Percentiles rank a stretch among this genome's conserved stretches.
These are phyloP conservation scores for Sarocladiaceae sp. DNA, from an alignment of 2,329 filamentous ascomycete genomes.

Conservation along the genomic window DNA sequence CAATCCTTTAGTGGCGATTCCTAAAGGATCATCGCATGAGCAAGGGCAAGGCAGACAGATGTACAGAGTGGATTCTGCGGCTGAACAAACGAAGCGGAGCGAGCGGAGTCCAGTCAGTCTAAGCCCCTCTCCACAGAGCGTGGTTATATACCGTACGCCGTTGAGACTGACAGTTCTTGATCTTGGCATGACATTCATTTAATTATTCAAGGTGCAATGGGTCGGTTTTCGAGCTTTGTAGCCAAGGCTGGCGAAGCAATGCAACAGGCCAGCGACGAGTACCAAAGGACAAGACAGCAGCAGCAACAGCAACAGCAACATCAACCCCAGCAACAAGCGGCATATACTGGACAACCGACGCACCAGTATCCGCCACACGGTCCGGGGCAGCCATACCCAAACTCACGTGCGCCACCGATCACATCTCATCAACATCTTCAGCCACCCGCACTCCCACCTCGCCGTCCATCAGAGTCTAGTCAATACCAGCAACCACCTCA, in stretches of 20 bases:
- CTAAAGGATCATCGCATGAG: too few relatives aligned
- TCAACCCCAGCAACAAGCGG: neutral
- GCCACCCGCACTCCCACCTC: too few relatives aligned
- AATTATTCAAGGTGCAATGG: neutral
- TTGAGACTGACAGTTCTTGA: neutral
- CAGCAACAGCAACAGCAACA: neutral
- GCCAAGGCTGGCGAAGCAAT: neutral
- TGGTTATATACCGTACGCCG: neutral
- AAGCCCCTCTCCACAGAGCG: neutral
- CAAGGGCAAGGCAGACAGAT: too few relatives aligned
- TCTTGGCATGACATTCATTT: neutral
- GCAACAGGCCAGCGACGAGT: neutral
- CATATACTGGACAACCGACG: too few relatives aligned
- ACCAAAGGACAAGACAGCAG: neutral
- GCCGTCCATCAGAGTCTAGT: too few relatives aligned
- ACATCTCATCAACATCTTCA: too few relatives aligned
- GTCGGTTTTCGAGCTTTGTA: neutral
- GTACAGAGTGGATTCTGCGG: neutral
- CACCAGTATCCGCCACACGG: too few relatives aligned
- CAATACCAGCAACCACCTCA: too few relatives aligned
- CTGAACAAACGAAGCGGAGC: neutral
- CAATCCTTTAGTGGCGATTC: too few relatives aligned
- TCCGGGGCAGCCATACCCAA: too few relatives aligned
- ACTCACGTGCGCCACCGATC: too few relatives aligned
- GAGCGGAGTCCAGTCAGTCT: neutral